Conservation (phyloP, 495 filamentous ascomycete genomes). For the Thermothielavioides terrestris region DNA sequence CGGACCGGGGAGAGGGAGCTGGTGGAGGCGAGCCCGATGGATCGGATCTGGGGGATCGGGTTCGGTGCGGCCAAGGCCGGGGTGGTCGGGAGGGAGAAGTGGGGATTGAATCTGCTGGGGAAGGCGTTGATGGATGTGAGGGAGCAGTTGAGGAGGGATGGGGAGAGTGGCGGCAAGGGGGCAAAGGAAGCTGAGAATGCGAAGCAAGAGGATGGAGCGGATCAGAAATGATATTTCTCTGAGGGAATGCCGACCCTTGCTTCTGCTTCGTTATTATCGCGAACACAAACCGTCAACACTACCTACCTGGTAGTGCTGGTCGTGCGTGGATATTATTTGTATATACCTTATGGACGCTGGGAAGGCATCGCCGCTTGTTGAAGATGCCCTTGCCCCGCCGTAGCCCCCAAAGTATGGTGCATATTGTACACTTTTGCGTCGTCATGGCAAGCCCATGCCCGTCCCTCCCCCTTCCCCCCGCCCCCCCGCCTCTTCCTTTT, state of each 20-base stretch:
- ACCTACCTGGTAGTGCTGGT: no score
- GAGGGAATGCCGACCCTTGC: no score
- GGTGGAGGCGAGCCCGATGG: slow-evolving; percentile 54
- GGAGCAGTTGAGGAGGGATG: slow-evolving; percentile 39
- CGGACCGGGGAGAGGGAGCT: slow-evolving; percentile 51
- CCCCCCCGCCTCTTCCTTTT: no score
- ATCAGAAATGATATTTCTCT: no score
- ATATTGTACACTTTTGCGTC: slow-evolving; percentile 1
- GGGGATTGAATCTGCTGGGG: slow-evolving; percentile 63
- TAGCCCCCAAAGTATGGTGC: no score
- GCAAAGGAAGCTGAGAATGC: neutral
- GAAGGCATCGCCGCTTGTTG: no score
- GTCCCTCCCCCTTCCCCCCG: slow-evolving; percentile 3
- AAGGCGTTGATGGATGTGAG: slow-evolving; percentile 40
- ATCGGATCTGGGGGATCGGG: slow-evolving; percentile 62
- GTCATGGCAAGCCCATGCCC: neutral
- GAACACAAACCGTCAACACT: no score
- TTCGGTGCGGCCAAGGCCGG: slow-evolving; percentile 44
- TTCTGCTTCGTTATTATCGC: no score
- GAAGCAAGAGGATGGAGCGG: no score
- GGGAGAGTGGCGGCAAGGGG: slow-evolving; percentile 21
- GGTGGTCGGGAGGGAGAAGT: slow-evolving; percentile 34
- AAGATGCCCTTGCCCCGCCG: no score
- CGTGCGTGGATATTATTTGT: no score
- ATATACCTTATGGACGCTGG: no score